Conservation (phyloP, 345 rosid species). For the Populus simonii region DNA sequence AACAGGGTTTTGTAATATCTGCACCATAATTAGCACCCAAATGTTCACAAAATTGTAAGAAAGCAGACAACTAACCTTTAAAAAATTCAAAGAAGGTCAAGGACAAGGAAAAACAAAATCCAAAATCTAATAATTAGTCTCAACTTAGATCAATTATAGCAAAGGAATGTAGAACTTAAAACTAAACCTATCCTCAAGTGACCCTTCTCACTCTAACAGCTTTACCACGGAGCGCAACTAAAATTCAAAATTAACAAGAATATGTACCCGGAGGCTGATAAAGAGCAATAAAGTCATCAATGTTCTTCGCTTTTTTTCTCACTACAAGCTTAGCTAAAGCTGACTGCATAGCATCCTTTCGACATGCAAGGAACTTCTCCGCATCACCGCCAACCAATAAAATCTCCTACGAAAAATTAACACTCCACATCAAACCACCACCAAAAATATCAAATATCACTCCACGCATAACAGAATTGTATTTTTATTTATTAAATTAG, state of each 20-base stretch:
- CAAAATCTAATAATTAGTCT: neutral
- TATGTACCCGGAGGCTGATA: conserved; percentile 52
- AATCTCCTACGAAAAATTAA: conserved; percentile 44
- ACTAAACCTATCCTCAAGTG: neutral
- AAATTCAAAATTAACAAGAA: neutral
- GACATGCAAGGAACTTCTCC: conserved; percentile 63
- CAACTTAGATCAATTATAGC: neutral
- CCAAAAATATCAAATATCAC: neutral
- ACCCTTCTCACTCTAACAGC: neutral
- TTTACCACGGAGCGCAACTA: neutral
- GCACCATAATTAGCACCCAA: conserved; percentile 25
- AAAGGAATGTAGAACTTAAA: neutral
- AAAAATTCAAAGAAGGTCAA: neutral
- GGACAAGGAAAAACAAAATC: neutral
- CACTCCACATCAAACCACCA: conserved; percentile 14
- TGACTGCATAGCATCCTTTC: conserved; percentile 48
- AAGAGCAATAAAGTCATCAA: conserved; percentile 57
- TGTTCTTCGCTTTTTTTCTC: conserved; percentile 51
- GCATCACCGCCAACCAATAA: conserved; percentile 59
- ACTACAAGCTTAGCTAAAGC: conserved; percentile 60
- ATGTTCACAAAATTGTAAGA: neutral
- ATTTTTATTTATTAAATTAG: neutral
- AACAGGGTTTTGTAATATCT: conserved; percentile 69
- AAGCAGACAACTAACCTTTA: neutral
- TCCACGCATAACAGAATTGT: too few species aligned